A percentile compares a stretch with the other conserved stretches of the same genome.
Evolutionary conservation across 192 early-diverging fungal genomes (phyloP).

Genomic region (Borealophlyctis nickersoniae): DNA sequence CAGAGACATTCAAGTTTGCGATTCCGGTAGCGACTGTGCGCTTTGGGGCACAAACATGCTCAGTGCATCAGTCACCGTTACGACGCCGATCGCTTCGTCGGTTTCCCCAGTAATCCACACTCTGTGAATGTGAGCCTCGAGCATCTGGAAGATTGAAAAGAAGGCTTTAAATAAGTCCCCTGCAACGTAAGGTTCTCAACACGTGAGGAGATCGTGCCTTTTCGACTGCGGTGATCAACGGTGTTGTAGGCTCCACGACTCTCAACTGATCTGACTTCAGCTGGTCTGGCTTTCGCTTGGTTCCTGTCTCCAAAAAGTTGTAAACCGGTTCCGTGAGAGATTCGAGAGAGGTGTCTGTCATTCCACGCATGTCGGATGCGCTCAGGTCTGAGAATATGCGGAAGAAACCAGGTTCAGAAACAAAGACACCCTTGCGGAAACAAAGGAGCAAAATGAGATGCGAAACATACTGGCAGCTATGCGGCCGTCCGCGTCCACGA

Average conservation of each 20-base stretch:
- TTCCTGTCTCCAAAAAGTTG: conserved; percentile 54
- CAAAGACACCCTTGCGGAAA: too few species aligned
- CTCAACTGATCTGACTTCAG: conserved; percentile 54
- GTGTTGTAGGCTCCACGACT: conserved; percentile 20
- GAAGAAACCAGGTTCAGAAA: too few species aligned
- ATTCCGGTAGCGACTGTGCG: too few species aligned
- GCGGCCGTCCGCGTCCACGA: conserved; percentile 56
- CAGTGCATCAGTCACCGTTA: conserved; percentile 70
- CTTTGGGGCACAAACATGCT: conserved; percentile 50
- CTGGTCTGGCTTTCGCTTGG: conserved; percentile 35
- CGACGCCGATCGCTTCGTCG: conserved; percentile 62
- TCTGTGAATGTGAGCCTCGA: conserved; percentile 52
- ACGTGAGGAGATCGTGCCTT: neutral
- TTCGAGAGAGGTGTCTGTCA: conserved; percentile 55
- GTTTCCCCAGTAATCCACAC: conserved; percentile 65
- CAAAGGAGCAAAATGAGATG: too few species aligned
- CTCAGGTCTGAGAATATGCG: too few species aligned
- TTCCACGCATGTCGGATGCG: conserved; percentile 70
- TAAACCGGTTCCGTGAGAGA: conserved; percentile 62
- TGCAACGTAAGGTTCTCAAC: too few species aligned
- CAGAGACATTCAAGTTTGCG: too few species aligned
- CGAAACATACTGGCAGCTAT: too few species aligned
- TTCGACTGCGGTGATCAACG: conserved; percentile 54
- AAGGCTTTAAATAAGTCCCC: too few species aligned
- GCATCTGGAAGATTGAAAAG: conserved; percentile 26